phyloP scores from a whole-genome alignment of 2,329 filamentous ascomycete genomes.

The Calcarisporium arbuscula region DNA sequence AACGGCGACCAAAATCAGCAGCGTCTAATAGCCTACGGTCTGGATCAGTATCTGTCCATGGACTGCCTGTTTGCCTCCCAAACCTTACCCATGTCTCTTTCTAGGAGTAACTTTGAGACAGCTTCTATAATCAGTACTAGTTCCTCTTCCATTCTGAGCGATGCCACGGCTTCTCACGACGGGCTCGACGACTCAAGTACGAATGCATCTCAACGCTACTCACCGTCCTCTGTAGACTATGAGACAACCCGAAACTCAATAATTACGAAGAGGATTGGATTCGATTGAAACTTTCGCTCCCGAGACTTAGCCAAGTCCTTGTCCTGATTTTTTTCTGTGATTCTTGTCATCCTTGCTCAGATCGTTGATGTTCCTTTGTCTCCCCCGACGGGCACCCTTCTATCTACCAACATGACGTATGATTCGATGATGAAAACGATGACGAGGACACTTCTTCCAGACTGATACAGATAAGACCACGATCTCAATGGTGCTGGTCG shows the following conservation, averaged over 20 bases:
- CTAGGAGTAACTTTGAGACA: conserved; percentile 53
- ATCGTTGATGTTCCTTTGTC: conserved; percentile 76
- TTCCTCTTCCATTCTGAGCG: conserved; percentile 65
- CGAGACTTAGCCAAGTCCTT: conserved; percentile 63
- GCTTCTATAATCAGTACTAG: conserved; percentile 68
- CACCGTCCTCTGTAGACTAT: conserved; percentile 47
- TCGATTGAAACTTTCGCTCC: conserved; percentile 59
- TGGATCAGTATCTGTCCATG: conserved; percentile 62
- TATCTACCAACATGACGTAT: conserved; percentile 68
- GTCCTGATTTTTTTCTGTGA: conserved; percentile 59
- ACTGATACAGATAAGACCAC: conserved; percentile 58
- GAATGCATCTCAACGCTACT: conserved; percentile 47
- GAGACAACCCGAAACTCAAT: no score
- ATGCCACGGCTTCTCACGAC: conserved; percentile 59
- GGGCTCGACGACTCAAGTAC: conserved; percentile 47
- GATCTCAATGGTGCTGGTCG: conserved; percentile 53
- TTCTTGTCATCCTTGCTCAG: conserved; percentile 70
- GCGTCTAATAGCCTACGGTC: conserved; percentile 58
- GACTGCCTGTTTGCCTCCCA: conserved; percentile 62
- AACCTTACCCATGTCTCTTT: conserved; percentile 55
- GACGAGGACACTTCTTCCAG: conserved; percentile 59
- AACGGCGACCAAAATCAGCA: conserved; percentile 55
- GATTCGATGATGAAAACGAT: conserved; percentile 60
- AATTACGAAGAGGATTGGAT: conserved; percentile 49
- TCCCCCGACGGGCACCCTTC: conserved; percentile 62